Conservation (phyloP, 2,329 filamentous ascomycete genomes). For the Alternaria conjuncta region DNA sequence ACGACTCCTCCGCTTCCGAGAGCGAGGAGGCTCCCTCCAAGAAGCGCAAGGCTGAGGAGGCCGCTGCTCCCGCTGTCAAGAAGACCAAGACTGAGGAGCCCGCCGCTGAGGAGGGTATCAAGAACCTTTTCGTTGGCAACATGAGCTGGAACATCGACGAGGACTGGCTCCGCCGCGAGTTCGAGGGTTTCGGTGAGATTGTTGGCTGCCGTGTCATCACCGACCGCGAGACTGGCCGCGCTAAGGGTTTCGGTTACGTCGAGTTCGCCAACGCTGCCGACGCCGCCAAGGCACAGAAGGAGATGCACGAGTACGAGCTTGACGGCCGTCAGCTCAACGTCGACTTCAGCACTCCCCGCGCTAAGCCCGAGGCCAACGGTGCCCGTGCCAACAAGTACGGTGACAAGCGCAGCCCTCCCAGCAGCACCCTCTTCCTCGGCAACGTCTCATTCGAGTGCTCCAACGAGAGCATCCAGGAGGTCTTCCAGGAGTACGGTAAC, state of each 20-base stretch:
- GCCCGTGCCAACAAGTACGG: slow-evolving; percentile 73
- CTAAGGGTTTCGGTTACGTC: slow-evolving; percentile 92
- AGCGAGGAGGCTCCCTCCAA: slow-evolving; percentile 57
- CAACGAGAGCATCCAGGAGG: slow-evolving; percentile 75
- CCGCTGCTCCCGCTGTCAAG: slow-evolving; percentile 63
- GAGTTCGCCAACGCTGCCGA: slow-evolving; percentile 75
- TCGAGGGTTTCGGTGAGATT: slow-evolving; percentile 78
- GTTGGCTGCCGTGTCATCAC: slow-evolving; percentile 79
- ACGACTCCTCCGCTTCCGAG: slow-evolving; percentile 38
- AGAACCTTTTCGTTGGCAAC: slow-evolving; percentile 87
- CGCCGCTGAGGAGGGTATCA: slow-evolving; percentile 55
- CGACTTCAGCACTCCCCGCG: slow-evolving; percentile 75
- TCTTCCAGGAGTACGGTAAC: slow-evolving; percentile 74
- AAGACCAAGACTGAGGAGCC: slow-evolving; percentile 68
- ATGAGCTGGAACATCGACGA: slow-evolving; percentile 92
- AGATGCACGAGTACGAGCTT: slow-evolving; percentile 75
- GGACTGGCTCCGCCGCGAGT: slow-evolving; percentile 78
- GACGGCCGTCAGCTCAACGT: slow-evolving; percentile 79
- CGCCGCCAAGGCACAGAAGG: slow-evolving; percentile 74
- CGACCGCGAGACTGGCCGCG: slow-evolving; percentile 79
- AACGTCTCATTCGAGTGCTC: slow-evolving; percentile 86
- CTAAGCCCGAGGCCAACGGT: slow-evolving; percentile 57
- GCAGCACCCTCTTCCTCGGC: slow-evolving; percentile 88
- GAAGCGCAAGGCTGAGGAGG: slow-evolving; percentile 71
- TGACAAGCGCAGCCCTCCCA: slow-evolving; percentile 78